phyloP scores from a whole-genome alignment of 2,329 filamentous ascomycete species.

The Penicillium sp. region DNA sequence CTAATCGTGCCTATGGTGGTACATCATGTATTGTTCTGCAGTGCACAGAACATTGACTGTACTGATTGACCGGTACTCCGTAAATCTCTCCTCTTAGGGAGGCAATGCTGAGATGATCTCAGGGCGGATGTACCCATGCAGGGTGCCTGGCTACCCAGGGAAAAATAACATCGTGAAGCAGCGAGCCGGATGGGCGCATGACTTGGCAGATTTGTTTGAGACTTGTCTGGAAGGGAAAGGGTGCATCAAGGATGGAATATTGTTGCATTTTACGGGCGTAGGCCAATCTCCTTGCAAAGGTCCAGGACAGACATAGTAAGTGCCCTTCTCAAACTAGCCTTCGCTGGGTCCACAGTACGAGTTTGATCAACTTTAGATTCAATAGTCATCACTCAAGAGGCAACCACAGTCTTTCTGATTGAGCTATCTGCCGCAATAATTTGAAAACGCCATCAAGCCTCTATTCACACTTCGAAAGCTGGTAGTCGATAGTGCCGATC shows the following conservation, averaged over 20 bases:
- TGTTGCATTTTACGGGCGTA: neutral
- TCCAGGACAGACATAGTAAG: no score
- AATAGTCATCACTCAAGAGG: neutral
- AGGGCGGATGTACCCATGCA: neutral
- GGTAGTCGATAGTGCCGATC: neutral
- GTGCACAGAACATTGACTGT: no score
- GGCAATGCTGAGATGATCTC: constrained; percentile 5
- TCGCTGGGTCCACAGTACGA: no score
- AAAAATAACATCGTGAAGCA: constrained; percentile 5
- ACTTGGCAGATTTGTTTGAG: neutral
- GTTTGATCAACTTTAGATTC: neutral
- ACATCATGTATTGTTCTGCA: neutral
- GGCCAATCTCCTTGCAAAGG: neutral
- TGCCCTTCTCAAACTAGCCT: no score
- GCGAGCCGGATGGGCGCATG: constrained; percentile 9
- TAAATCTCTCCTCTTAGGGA: neutral
- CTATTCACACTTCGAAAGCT: neutral
- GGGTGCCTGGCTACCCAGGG: constrained; percentile 4
- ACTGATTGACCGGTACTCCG: neutral
- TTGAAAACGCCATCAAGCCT: neutral
- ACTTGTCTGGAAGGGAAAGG: neutral
- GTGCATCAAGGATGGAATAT: neutral
- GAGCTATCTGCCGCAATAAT: neutral
- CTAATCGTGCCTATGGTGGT: neutral
- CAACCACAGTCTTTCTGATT: neutral